Evolutionary conservation across 1,139 yeast genomes (phyloP).

Genomic region (Hyphopichia burtonii): DNA sequence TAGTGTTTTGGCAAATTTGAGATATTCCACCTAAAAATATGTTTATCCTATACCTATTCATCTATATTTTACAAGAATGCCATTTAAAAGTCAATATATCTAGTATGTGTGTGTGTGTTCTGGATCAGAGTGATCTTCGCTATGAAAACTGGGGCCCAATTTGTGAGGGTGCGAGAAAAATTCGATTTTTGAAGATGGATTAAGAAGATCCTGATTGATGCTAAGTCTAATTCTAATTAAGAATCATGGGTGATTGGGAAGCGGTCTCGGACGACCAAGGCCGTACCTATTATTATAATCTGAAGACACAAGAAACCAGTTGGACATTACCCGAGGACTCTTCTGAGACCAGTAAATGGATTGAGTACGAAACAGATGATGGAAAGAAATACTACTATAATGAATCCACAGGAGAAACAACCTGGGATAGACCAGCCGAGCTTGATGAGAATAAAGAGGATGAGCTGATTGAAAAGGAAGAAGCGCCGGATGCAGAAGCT

Average conservation of each 20-base stretch:
- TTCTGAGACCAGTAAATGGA: conserved; percentile 54
- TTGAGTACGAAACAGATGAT: conserved; percentile 62
- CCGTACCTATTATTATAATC: conserved; percentile 67
- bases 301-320: conserved; percentile 64
- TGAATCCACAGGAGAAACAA: conserved; percentile 60
- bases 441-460: neutral
- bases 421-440: conserved; percentile 75
- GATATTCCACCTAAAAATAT: too few species aligned
- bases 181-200: too few species aligned
- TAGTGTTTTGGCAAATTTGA: too few species aligned
- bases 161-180: too few species aligned
- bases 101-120: too few species aligned
- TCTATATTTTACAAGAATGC: too few species aligned
- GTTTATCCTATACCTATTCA: too few species aligned
- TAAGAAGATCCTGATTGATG: too few species aligned
- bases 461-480: neutral
- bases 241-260: conserved; percentile 53
- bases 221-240: too few species aligned
- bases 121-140: too few species aligned
- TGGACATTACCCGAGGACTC: conserved; percentile 77
- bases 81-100: too few species aligned
- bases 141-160: too few species aligned
- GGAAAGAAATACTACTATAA: conserved; percentile 76
- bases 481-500: neutral
- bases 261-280: conserved; percentile 65